Evolutionary conservation across 1,284 basidiomycete genomes (phyloP).

Genomic region (Pseudozyma sp.): DNA sequence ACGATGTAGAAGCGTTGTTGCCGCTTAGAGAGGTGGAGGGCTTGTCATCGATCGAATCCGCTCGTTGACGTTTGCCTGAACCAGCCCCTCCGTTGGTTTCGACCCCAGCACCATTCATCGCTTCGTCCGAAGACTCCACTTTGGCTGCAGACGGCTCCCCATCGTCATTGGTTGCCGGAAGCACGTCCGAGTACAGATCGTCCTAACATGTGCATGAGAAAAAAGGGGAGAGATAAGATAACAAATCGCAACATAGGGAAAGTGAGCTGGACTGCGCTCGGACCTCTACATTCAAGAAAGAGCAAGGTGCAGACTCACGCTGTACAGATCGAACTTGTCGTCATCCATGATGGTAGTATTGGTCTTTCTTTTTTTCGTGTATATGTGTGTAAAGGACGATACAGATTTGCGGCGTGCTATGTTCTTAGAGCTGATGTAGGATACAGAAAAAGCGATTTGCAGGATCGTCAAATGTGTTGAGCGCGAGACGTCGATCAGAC

Average conservation of each 20-base stretch:
- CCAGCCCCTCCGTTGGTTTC: not conserved
- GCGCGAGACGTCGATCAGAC: too few relatives aligned
- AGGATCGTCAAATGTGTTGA: too few relatives aligned
- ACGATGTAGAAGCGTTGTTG: not conserved
- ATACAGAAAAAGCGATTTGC: not conserved
- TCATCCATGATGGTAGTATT: conserved; percentile 40
- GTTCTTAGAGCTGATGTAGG: too few relatives aligned
- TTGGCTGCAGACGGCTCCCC: conserved; percentile 29
- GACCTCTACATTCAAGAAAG: not conserved
- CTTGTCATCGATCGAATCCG: conserved; percentile 33
- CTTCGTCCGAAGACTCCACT: conserved; percentile 14
- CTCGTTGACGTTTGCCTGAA: conserved; percentile 33
- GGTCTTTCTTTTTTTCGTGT: not conserved
- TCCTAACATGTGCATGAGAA: conserved; percentile 25
- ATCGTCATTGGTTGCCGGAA: conserved; percentile 25
- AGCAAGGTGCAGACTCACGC: conserved; percentile 41
- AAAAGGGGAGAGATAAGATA: not conserved
- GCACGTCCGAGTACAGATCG: conserved; percentile 56
- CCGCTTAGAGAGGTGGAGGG: conserved; percentile 11
- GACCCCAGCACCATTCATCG: conserved; percentile 4
- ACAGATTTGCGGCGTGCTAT: too few relatives aligned
- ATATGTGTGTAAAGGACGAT: conserved; percentile 3
- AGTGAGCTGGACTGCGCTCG: not conserved
- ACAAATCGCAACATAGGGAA: not conserved
- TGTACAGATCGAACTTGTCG: conserved; percentile 60